A percentile compares a stretch with the other conserved stretches of the same genome.
These are phyloP conservation scores for Penicillium ochrochloron DNA, from an alignment of 495 filamentous ascomycete species.

Conservation along the genomic window DNA sequence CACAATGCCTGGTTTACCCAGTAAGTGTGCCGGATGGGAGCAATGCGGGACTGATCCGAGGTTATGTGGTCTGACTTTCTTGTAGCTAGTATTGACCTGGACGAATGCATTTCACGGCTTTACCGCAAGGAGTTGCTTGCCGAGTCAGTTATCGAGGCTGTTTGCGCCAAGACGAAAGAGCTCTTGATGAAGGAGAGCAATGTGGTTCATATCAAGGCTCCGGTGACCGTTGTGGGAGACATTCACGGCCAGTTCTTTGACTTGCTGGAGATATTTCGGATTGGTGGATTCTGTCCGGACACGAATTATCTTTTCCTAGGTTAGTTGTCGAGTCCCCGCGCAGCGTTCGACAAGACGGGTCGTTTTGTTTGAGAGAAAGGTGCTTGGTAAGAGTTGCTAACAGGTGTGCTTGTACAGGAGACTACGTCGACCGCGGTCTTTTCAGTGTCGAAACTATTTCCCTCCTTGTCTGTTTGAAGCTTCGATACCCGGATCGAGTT, in stretches of 20 bases:
- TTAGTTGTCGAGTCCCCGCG: slow-evolving; percentile 41
- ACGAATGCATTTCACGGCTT: slow-evolving; percentile 94
- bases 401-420: slow-evolving; percentile 56
- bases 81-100: slow-evolving; percentile 91
- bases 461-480: slow-evolving; percentile 89
- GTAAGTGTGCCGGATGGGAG: slow-evolving; percentile 53
- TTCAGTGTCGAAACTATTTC: slow-evolving; percentile 98
- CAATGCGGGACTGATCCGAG: background rate
- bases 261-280: slow-evolving; percentile 98
- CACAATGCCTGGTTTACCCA: slow-evolving; percentile 85
- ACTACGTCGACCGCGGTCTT: slow-evolving; percentile 96
- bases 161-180: slow-evolving; percentile 98
- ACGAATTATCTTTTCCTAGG: slow-evolving; percentile 98
- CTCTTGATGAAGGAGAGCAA: slow-evolving; percentile 99
- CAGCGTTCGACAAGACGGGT: background rate
- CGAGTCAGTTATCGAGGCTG: slow-evolving; percentile 97
- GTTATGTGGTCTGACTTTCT: slow-evolving; percentile 13
- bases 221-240: slow-evolving; percentile 97
- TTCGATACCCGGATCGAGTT: slow-evolving; percentile 89
- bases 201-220: slow-evolving; percentile 94
- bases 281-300: slow-evolving; percentile 93
- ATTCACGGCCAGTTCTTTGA: slow-evolving; percentile 99
- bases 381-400: slow-evolving; percentile 11
- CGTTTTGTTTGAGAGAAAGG: background rate
- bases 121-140: slow-evolving; percentile 96